Evolutionary conservation across 208 protist genomes (phyloP), one percentile per base, ranked within the genome.

Genomic region (Leishmania major): DNA sequence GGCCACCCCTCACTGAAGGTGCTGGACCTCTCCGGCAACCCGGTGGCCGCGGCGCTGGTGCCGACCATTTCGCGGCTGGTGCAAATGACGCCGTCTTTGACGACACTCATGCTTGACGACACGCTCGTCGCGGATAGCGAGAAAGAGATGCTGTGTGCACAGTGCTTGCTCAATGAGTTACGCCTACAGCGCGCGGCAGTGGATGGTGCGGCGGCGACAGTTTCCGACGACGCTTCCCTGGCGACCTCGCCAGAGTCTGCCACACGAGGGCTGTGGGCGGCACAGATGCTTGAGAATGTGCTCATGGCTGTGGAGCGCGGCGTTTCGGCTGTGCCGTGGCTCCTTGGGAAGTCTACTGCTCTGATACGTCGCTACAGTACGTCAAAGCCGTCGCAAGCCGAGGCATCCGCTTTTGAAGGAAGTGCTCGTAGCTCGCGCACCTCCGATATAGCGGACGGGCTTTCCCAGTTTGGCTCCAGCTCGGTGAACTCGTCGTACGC

Each of bases 11-110:
- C 71, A 0, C 72, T 95, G 22, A 62, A 73, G 13, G 55, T 72
- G 37, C 73, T 95, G 49, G 92, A 93, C 74, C 49, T 95, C 49
- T 90, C 86, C 13, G 78, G 84, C 76, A 95, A 93, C 78, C 85
- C 85, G 6, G 74, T 95, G 47, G 88, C 87, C 1, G 77, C 91
- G n/a, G 80, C 77, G 31, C 82, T 92, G 6, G 71, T 90, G 72
- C 84, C 89, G 10, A 77, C 85, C 19, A 55, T 95, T 17, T 77
- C 85, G n/a, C 69, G 83, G 19, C 84, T 95, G 17, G 67, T 88
- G 11, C 83, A 87, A 69, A n/a, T 31, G 35, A 91, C 87, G 17
- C 90, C 90, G 1, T 86, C 83, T 17, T 78, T 95, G 19, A 80
- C 81, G 2, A 75, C 81, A 3, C 73, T 95, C 22, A 76, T 76